Evolutionary conservation across 768 basidiomycete genomes (phyloP).

Genomic region (Daedalea quercina): DNA sequence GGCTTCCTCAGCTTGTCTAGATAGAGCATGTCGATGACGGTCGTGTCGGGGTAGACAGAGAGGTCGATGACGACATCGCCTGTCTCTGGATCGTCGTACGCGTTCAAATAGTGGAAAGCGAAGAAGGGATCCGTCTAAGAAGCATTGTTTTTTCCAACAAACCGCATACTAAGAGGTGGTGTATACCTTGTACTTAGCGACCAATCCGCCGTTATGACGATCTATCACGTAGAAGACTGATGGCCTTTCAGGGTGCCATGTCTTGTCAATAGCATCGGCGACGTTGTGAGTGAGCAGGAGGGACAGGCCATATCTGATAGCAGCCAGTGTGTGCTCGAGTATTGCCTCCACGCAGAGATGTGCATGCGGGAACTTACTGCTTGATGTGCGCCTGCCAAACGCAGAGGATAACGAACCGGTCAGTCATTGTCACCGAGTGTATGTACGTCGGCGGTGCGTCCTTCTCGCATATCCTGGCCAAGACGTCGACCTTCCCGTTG

Average conservation of each 20-base stretch:
- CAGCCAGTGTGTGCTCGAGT: not conserved
- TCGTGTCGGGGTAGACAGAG: conserved; percentile 26
- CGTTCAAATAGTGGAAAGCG: conserved; percentile 33
- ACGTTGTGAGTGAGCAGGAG: conserved; percentile 27
- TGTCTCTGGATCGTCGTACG: conserved; percentile 28
- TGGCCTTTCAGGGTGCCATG: conserved; percentile 23
- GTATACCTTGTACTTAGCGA: conserved; percentile 27
- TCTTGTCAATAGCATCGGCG: conserved; percentile 24
- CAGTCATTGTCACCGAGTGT: conserved; percentile 31
- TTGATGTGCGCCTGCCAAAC: conserved; percentile 25
- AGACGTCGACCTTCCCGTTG: conserved; percentile 20
- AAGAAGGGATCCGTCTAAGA: conserved; percentile 28
- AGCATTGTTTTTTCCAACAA: not conserved
- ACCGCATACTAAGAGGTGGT: not conserved
- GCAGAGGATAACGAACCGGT: conserved; percentile 30
- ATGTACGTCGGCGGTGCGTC: conserved; percentile 34
- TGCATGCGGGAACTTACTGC: not conserved
- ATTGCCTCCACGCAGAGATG: not conserved
- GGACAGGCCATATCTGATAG: conserved; percentile 9
- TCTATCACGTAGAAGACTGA: conserved; percentile 33
- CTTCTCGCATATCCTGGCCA: conserved; percentile 25
- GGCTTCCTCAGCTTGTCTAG: conserved; percentile 24
- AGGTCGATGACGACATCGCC: conserved; percentile 31
- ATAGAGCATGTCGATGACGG: conserved; percentile 26
- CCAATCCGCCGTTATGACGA: conserved; percentile 28